Evolutionary conservation across 176 grass and related monocot species (phyloP).

Genomic region (Saccharum officinarum): DNA sequence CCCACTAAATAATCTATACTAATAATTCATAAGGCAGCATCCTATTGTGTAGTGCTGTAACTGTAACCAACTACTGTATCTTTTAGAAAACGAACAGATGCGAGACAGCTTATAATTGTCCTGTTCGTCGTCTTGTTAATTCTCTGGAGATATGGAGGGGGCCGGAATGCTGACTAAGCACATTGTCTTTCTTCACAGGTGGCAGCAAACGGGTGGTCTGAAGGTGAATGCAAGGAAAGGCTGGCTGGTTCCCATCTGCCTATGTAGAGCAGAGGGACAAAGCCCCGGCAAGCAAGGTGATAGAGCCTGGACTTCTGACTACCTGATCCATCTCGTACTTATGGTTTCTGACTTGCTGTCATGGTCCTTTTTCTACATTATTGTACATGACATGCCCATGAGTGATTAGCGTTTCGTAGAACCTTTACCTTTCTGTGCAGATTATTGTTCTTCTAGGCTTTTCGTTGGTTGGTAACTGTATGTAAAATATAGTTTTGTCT

Average conservation of each 20-base stretch:
- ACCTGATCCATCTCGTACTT: constrained; percentile 41
- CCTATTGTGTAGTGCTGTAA: neutral
- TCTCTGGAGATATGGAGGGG: constrained; percentile 24
- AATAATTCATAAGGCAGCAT: neutral
- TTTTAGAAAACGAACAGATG: constrained; percentile 25
- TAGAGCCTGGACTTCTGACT: constrained; percentile 59
- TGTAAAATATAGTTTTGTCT: constrained; percentile 35
- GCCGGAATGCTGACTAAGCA: constrained; percentile 13
- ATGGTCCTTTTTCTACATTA: constrained; percentile 44
- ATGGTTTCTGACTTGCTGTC: constrained; percentile 41
- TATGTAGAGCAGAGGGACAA: constrained; percentile 81
- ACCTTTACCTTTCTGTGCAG: constrained; percentile 52
- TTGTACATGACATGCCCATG: constrained; percentile 42
- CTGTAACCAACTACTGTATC: constrained; percentile 3
- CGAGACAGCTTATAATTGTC: constrained; percentile 18
- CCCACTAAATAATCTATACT: constrained; percentile 1
- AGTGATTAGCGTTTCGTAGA: constrained; percentile 45
- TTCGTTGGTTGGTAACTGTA: constrained; percentile 29
- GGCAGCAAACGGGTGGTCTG: constrained; percentile 83
- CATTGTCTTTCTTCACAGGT: constrained; percentile 54
- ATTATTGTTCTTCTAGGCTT: constrained; percentile 37
- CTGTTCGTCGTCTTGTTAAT: constrained; percentile 8
- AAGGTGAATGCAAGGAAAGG: constrained; percentile 91
- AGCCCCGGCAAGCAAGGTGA: constrained; percentile 76
- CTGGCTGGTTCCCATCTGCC: constrained; percentile 97